These are phyloP conservation scores for Sapria himalayana DNA, from an alignment of 345 rosid species.

Conservation along the genomic window DNA sequence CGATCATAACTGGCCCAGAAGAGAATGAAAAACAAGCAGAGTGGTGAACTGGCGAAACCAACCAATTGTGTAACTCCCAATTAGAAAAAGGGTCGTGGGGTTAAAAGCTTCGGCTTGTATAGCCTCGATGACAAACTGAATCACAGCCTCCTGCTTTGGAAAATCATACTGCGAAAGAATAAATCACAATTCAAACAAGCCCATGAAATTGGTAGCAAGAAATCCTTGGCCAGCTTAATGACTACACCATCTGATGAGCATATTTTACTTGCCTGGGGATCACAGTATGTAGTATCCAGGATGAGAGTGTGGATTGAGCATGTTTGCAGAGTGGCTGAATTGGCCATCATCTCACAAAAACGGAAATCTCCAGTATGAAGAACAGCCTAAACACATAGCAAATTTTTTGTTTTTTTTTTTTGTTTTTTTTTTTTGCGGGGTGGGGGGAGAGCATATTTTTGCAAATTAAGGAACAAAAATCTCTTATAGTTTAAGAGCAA, in stretches of 20 bases:
- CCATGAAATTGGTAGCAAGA: too few relatives aligned
- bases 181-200: too few relatives aligned
- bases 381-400: slow-evolving; percentile 34
- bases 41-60: slow-evolving; percentile 2
- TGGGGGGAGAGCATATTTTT: too few relatives aligned
- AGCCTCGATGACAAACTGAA: slow-evolving; percentile 84
- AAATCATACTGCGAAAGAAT: slow-evolving; percentile 66
- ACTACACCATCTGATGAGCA: too few relatives aligned
- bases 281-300: slow-evolving; percentile 94
- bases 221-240: too few relatives aligned
- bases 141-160: slow-evolving; percentile 81
- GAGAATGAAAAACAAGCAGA: slow-evolving; percentile 4
- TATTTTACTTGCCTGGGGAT: slow-evolving; percentile 66
- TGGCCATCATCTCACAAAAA: slow-evolving; percentile 37
- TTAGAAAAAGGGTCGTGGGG: slow-evolving; percentile 69
- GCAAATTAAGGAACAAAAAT: too few relatives aligned
- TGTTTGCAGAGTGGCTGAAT: slow-evolving; percentile 15
- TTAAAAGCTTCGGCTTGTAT: slow-evolving; percentile 93
- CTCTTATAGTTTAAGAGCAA: too few relatives aligned
- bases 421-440: too few relatives aligned
- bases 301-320: slow-evolving; percentile 49
- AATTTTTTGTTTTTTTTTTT: too few relatives aligned
- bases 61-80: slow-evolving; percentile 94
- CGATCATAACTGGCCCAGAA: neutral
- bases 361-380: slow-evolving; percentile 94